These are phyloP conservation scores for Penicillium argentinense DNA, from an alignment of 495 filamentous ascomycete species.

Conservation along the genomic window DNA sequence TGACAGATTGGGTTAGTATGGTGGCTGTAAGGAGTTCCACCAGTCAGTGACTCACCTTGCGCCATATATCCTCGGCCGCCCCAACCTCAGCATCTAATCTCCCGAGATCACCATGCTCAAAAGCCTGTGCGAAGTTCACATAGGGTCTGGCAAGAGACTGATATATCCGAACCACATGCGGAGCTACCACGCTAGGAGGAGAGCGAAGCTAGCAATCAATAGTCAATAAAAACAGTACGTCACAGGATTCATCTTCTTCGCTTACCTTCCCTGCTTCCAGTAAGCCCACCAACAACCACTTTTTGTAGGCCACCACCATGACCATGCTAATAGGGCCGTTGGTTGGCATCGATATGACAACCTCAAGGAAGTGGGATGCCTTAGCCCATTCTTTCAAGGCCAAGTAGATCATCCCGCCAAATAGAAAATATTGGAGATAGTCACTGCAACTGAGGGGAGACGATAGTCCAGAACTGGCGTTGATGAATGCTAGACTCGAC, in stretches of 20 bases:
- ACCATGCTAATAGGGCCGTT: slow-evolving; percentile 62
- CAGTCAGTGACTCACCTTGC: slow-evolving; percentile 56
- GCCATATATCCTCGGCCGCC: slow-evolving; percentile 56
- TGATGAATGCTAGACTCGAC: slow-evolving; percentile 52
- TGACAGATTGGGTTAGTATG: too few species aligned
- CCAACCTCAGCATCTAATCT: slow-evolving; percentile 60
- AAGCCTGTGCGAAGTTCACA: slow-evolving; percentile 63
- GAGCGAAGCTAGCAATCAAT: slow-evolving; percentile 30
- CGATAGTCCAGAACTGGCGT: slow-evolving; percentile 56
- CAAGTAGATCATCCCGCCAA: slow-evolving; percentile 78
- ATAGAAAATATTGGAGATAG: slow-evolving; percentile 75
- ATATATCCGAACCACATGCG: slow-evolving; percentile 55
- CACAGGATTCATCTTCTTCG: slow-evolving; percentile 12
- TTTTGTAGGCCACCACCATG: slow-evolving; percentile 90
- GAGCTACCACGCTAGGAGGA: slow-evolving; percentile 46
- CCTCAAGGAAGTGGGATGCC: slow-evolving; percentile 69
- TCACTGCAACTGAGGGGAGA: slow-evolving; percentile 53
- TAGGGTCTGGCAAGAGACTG: slow-evolving; percentile 68
- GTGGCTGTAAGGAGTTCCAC: too few species aligned
- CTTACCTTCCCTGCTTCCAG: slow-evolving; percentile 67
- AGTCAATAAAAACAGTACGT: slow-evolving; percentile 5
- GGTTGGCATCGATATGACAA: slow-evolving; percentile 64
- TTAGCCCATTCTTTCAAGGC: slow-evolving; percentile 67
- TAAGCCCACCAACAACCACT: slow-evolving; percentile 81
- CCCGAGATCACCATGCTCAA: slow-evolving; percentile 57